Percentiles rank a stretch among this genome's conserved stretches.
Conservation (phyloP, 176 grass and related monocot genomes). For the Stipa capillata region DNA sequence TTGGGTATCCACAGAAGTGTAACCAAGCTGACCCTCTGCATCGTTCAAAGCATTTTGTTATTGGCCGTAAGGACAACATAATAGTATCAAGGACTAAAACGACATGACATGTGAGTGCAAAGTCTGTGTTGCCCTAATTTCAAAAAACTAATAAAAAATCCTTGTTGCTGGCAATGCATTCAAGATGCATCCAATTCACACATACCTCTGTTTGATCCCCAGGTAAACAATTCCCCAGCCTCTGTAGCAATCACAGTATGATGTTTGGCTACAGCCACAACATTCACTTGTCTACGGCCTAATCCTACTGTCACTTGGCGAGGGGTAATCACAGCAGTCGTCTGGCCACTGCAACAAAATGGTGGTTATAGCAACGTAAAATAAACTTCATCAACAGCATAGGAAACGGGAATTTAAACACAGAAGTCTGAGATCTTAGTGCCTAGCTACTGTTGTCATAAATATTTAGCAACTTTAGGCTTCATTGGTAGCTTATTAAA, state of each 20-base stretch:
- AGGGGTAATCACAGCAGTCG: conserved; percentile 94
- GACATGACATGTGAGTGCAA: neutral
- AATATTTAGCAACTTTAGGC: neutral
- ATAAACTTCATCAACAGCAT: conserved; percentile 6
- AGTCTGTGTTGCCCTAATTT: neutral
- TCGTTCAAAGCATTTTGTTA: conserved; percentile 17
- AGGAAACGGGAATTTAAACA: neutral
- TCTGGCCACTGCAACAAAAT: conserved; percentile 78
- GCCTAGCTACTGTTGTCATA: neutral
- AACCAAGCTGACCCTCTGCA: conserved; percentile 98
- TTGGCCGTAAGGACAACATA: conserved; percentile 2
- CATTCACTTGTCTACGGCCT: conserved; percentile 58
- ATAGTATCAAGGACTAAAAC: conserved; percentile 6
- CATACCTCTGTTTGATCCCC: conserved; percentile 99
- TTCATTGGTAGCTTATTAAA: conserved; percentile 8
- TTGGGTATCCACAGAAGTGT: conserved; percentile 97
- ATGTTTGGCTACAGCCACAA: conserved; percentile 94
- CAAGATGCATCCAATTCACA: conserved; percentile 16
- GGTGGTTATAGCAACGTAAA: neutral
- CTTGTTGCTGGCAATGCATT: neutral
- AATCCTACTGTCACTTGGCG: conserved; percentile 75
- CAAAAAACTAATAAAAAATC: too few relatives aligned
- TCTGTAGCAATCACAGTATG: conserved; percentile 95
- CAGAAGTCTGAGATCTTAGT: neutral
- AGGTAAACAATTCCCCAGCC: conserved; percentile 84